Conservation (phyloP, 2,329 filamentous ascomycete species). For the Orbilia quercus region DNA sequence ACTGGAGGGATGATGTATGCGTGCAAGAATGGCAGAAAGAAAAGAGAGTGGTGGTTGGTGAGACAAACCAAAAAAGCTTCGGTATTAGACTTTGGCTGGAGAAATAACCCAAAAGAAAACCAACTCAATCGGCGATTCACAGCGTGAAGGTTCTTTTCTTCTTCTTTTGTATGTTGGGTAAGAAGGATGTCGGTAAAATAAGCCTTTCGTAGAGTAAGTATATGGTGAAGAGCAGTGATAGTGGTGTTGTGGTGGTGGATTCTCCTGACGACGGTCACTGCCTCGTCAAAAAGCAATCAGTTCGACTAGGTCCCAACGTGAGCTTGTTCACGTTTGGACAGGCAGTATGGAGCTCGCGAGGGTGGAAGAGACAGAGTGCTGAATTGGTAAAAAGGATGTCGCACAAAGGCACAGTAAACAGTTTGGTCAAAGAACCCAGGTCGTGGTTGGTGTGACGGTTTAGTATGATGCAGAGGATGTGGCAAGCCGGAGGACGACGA, state of each 20-base stretch:
- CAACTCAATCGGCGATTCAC: constrained; percentile 54
- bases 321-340: constrained; percentile 32
- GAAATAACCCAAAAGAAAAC: constrained; percentile 47
- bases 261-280: constrained; percentile 31
- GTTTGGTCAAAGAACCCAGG: constrained; percentile 51
- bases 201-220: too few relatives aligned
- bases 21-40: constrained; percentile 38
- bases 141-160: constrained; percentile 40
- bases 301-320: constrained; percentile 14
- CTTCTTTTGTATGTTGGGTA: constrained; percentile 12
- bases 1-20: constrained; percentile 15
- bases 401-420: constrained; percentile 52
- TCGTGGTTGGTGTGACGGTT: constrained; percentile 45
- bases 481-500: constrained; percentile 41
- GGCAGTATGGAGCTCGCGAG: constrained; percentile 30
- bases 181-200: too few relatives aligned
- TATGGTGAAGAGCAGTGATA: neutral
- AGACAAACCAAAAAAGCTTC: constrained; percentile 57
- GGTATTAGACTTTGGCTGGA: constrained; percentile 40
- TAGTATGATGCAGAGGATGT: constrained; percentile 50
- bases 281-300: constrained; percentile 42
- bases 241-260: constrained; percentile 28
- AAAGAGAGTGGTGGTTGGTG: constrained; percentile 48
- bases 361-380: constrained; percentile 19
- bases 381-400: constrained; percentile 36